Base-by-base conservation (phyloP, 345 rosid genomes). In the Eutrema heterophyllum region DNA sequence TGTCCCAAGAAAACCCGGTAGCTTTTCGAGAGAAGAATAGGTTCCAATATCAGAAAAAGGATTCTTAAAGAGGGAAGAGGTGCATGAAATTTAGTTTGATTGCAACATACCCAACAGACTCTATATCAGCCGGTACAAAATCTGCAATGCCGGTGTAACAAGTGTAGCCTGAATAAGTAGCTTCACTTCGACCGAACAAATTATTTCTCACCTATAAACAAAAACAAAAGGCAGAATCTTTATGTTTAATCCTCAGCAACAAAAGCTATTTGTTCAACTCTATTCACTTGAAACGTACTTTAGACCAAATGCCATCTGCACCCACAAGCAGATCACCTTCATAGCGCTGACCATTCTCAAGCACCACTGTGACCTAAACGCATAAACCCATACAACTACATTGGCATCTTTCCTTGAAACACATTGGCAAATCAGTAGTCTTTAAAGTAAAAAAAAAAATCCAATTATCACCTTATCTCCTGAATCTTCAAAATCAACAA, bases 281-380 rank as follows among this genome's bases (percentile, higher is more conserved):
- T 4, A 40, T 5, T n/a, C 18, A 68, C 2, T 43, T 26, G 9
- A 55, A 38, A 70, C n/a, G 14, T 78, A 95, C 99, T 91, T 88
- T 95, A n/a, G 99, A 95, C 93, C 97, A 66, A 73, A 95, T 95
- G 59, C 99, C 99, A 82, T 95, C 97, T 50, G 97, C 97, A 68
- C 97, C 97, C 62, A 95, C 89, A 49, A 92, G 90, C 68, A 95
- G 78, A 81, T 95, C 97, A 50, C 99, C 99, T 69, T 86, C 86
- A 65, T 69, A 86, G 0, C 74, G 77, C 33, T 86, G 76, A 35
- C 97, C 99, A 79, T 88, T 86, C 83, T 92, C 97, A 13, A 95
- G 91, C 62, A 70, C 78, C 70, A 86, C 99, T 2, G 88, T 80
- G 6, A 95, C 95, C 99, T 94, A 80, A 53, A 72, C 61, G 24